Percentiles rank a stretch among this genome's conserved stretches.
phyloP scores from a whole-genome alignment of 2,329 filamentous ascomycete genomes.

The Ophiocordyceps camponoti-saundersi region DNA sequence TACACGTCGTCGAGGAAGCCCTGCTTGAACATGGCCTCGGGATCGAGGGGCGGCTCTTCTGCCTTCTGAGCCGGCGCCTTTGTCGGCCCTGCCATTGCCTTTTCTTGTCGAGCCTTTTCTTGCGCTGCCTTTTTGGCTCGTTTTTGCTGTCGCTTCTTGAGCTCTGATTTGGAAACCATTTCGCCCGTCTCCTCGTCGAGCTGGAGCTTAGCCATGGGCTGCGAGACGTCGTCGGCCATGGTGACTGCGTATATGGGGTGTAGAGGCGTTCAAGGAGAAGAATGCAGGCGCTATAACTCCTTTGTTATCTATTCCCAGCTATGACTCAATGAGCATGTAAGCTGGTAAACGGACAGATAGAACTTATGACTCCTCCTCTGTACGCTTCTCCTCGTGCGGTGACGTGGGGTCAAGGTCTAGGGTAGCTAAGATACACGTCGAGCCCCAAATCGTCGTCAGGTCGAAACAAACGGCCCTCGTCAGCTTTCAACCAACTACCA shows the following conservation, averaged over 20 bases:
- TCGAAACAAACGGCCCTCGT: no score
- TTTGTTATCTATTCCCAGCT: no score
- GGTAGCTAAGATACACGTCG: no score
- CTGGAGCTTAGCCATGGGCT: constrained; percentile 37
- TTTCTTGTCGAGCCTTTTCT: constrained; percentile 66
- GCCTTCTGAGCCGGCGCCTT: constrained; percentile 6
- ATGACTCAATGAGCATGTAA: no score
- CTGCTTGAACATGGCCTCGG: constrained; percentile 61
- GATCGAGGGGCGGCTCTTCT: constrained; percentile 24
- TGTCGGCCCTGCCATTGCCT: constrained; percentile 45
- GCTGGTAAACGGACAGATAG: no score
- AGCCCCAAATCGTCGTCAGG: no score
- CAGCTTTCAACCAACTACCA: no score
- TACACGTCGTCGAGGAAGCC: constrained; percentile 62
- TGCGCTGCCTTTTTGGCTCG: constrained; percentile 36
- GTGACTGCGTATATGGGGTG: background rate
- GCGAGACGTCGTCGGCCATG: constrained; percentile 30
- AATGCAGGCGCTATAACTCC: background rate
- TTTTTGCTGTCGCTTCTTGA: constrained; percentile 42
- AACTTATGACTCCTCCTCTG: no score
- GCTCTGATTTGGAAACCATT: constrained; percentile 44
- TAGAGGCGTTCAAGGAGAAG: background rate
- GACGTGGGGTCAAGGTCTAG: no score
- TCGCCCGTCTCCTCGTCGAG: constrained; percentile 47
- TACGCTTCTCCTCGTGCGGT: no score